Conservation (phyloP, 129 eudicot genomes). For the Erigeron canadensis region DNA sequence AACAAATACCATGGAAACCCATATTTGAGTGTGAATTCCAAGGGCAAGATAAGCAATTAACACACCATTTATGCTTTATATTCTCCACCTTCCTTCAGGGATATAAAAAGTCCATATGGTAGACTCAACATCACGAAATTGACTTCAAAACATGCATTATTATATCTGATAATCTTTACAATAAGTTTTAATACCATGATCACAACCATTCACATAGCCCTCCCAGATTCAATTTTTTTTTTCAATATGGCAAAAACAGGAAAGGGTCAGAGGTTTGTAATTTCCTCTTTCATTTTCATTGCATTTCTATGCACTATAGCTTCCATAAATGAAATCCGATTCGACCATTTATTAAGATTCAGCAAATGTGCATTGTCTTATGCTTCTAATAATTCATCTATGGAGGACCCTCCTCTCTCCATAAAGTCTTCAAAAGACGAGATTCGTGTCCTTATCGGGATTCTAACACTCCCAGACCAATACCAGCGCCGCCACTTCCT, state of each 20-base stretch:
- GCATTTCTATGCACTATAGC: slow-evolving; percentile 69
- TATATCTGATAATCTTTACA: slow-evolving; percentile 29
- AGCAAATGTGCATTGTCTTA: slow-evolving; percentile 55
- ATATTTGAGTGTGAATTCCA: not conserved
- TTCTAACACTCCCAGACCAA: slow-evolving; percentile 84
- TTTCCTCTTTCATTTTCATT: slow-evolving; percentile 67
- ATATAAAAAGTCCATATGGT: slow-evolving; percentile 42
- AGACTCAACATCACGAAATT: slow-evolving; percentile 39
- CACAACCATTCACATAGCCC: slow-evolving; percentile 10
- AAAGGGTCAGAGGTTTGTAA: slow-evolving; percentile 50
- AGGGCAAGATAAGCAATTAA: slow-evolving; percentile 29
- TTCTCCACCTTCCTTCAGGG: slow-evolving; percentile 49
- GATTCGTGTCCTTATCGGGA: slow-evolving; percentile 73
- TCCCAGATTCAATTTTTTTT: not conserved
- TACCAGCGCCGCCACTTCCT: slow-evolving; percentile 87
- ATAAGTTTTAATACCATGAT: slow-evolving; percentile 23
- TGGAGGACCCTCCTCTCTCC: slow-evolving; percentile 5
- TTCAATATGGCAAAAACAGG: slow-evolving; percentile 44
- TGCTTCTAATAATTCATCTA: slow-evolving; percentile 21
- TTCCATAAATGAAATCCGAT: slow-evolving; percentile 66
- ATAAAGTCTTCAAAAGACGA: slow-evolving; percentile 41
- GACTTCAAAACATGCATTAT: slow-evolving; percentile 38
- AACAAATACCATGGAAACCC: not conserved
- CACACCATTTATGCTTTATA: not conserved
- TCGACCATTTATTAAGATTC: slow-evolving; percentile 48